Evolutionary conservation across 164 flowering plant species (phyloP), one percentile per base, ranked within the genome.

Genomic region (Umbilicus rupestris): DNA sequence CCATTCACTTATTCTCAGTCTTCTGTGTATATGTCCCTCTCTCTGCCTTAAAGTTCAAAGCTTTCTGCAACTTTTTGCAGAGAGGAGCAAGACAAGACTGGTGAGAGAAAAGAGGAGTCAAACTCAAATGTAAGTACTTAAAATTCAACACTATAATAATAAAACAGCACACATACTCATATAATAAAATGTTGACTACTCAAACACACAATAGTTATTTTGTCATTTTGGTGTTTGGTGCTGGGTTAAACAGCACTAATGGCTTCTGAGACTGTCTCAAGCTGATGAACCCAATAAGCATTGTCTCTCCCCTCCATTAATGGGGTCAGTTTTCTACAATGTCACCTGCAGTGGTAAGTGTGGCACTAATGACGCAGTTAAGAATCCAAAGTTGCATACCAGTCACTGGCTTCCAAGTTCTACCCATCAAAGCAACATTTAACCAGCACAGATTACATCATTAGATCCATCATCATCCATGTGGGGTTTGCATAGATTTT

Each of bases 81-180:
- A 10, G 58, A 52, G 58, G 58, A 20, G 58, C 67, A 49, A 66
- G 47, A 55, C 19, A 63, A 42, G 65, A 65, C 39, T 19, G 60
- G 73, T 70, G 76, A 73, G 76, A 74, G 73, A 82, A 77, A 74
- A 74, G 78, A 76, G 77, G 78, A 82, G 85, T 78, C 81, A 79
- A 82, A 74, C 39, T 29, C 24, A 39, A 33, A 49, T 35, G 44
- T 37, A 59, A 29, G 52, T 41, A 35, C 37, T 35, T 35, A 6
- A 41, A 41, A n/a, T n/a, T n/a, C n/a, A n/a, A n/a, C n/a, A n/a
- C n/a, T n/a, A n/a, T n/a, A n/a, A n/a, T n/a, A n/a, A n/a, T n/a
- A n/a, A n/a, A n/a, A 41, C 11, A 4, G 1, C 11, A 41, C 44
- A 41, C 44, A 41, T 55, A 55, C 60, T 55, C 60, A 55, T 12